Conservation (phyloP, 2,329 filamentous ascomycete genomes). For the Escovopsis sp. region DNA sequence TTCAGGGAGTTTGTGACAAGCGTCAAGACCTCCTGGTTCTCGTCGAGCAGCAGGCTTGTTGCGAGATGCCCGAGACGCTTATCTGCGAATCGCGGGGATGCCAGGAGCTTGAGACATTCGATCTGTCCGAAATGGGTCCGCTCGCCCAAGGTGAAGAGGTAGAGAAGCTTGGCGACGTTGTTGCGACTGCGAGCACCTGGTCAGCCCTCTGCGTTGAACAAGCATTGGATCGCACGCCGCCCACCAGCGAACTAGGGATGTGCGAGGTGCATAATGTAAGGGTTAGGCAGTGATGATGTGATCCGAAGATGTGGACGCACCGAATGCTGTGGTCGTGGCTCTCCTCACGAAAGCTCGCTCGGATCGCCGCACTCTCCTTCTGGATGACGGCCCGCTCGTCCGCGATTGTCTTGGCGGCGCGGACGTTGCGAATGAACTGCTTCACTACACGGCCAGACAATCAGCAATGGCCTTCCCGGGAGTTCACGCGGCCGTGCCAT, state of each 20-base stretch:
- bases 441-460: slow-evolving; percentile 51
- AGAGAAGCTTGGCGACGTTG: slow-evolving; percentile 96
- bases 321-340: slow-evolving; percentile 81
- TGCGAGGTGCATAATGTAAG: too few relatives aligned
- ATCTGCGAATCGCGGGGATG: slow-evolving; percentile 93
- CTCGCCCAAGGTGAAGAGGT: slow-evolving; percentile 94
- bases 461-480: slow-evolving; percentile 1
- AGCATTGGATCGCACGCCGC: too few relatives aligned
- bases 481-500: slow-evolving; percentile 9
- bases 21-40: slow-evolving; percentile 96
- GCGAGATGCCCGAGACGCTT: slow-evolving; percentile 92
- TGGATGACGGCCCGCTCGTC: slow-evolving; percentile 97
- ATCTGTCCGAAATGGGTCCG: slow-evolving; percentile 98
- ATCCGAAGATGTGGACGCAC: slow-evolving; percentile 33
- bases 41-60: slow-evolving; percentile 88
- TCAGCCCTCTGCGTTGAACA: background rate
- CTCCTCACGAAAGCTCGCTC: slow-evolving; percentile 95
- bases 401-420: slow-evolving; percentile 95
- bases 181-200: slow-evolving; percentile 52
- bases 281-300: too few relatives aligned
- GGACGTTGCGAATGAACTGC: slow-evolving; percentile 98
- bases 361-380: slow-evolving; percentile 95
- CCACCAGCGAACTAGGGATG: too few relatives aligned
- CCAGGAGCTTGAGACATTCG: slow-evolving; percentile 93
- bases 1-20: slow-evolving; percentile 95